A percentile compares a stretch with the other conserved stretches of the same genome.
phyloP scores from a whole-genome alignment of 352 stramenopile species.

The Pythium sukuiense region DNA sequence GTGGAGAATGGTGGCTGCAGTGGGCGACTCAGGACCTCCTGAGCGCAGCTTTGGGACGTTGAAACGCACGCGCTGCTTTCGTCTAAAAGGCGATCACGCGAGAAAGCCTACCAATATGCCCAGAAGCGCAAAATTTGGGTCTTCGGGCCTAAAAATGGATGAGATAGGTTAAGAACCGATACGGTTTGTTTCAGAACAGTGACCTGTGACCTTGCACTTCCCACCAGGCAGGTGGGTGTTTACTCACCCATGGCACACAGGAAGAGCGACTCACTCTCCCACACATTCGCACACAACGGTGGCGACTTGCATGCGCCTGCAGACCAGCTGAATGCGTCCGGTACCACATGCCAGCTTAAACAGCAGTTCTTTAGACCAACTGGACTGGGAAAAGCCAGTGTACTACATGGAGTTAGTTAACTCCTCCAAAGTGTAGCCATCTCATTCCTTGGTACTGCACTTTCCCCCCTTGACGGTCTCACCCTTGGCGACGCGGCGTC shows the following conservation, averaged over 20 bases:
- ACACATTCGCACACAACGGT: no score
- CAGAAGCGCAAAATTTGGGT: neutral
- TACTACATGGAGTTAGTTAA: conserved; percentile 1
- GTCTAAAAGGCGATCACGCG: conserved; percentile 2
- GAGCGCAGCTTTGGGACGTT: conserved; percentile 20
- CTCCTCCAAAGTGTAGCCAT: neutral
- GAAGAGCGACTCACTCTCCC: conserved; percentile 8
- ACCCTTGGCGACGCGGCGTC: neutral
- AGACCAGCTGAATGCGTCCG: no score
- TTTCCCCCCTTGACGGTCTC: neutral
- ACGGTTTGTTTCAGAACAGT: conserved; percentile 13
- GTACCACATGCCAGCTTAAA: conserved; percentile 7
- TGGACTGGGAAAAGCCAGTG: no score
- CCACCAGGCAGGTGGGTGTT: neutral
- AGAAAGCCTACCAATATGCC: conserved; percentile 9
- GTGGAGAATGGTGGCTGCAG: conserved; percentile 19
- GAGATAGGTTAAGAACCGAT: conserved; percentile 5
- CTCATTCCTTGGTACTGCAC: neutral
- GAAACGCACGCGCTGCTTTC: conserved; percentile 16
- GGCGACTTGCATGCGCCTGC: no score
- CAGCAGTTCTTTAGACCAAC: conserved; percentile 13
- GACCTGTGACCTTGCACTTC: conserved; percentile 20
- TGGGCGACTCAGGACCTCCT: conserved; percentile 26
- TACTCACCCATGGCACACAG: neutral
- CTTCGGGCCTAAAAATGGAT: neutral